These are phyloP conservation scores for Metschnikowia gelsemii DNA, from an alignment of 805 yeast genomes.

Conservation along the genomic window DNA sequence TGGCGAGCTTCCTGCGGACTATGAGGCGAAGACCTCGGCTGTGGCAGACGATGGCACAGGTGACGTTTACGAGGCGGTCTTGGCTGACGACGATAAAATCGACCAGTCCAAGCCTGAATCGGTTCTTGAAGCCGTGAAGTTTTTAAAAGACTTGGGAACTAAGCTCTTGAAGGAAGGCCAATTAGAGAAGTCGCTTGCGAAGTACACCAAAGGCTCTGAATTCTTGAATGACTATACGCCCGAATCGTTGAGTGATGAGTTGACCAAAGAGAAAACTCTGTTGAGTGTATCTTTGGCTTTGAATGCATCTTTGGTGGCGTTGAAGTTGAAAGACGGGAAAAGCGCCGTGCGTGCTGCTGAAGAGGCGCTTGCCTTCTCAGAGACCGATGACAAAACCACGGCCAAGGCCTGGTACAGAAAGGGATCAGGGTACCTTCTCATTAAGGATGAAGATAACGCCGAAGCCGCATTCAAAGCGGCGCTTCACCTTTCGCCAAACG, in stretches of 20 bases:
- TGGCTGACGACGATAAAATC: constrained; percentile 71
- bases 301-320: constrained; percentile 72
- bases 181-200: constrained; percentile 53
- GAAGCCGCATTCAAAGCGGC: constrained; percentile 66
- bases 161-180: constrained; percentile 67
- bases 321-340: constrained; percentile 57
- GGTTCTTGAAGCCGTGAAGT: constrained; percentile 63
- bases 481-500: constrained; percentile 59
- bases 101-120: constrained; percentile 59
- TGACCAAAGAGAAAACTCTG: constrained; percentile 47
- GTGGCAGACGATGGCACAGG: constrained; percentile 76
- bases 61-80: constrained; percentile 71
- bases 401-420: constrained; percentile 88
- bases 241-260: constrained; percentile 57
- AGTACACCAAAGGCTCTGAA: constrained; percentile 70
- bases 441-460: constrained; percentile 71
- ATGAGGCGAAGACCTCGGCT: constrained; percentile 45
- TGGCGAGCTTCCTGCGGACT: constrained; percentile 71
- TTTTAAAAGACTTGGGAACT: constrained; percentile 78
- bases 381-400: constrained; percentile 60
- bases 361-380: constrained; percentile 62
- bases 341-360: constrained; percentile 60
- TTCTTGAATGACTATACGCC: constrained; percentile 76
- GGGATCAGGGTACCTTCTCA: constrained; percentile 66
- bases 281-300: constrained; percentile 64